Percentiles rank a stretch among this genome's conserved stretches.
Conservation (phyloP, 768 basidiomycete genomes). For the Asterophora parasitica region DNA sequence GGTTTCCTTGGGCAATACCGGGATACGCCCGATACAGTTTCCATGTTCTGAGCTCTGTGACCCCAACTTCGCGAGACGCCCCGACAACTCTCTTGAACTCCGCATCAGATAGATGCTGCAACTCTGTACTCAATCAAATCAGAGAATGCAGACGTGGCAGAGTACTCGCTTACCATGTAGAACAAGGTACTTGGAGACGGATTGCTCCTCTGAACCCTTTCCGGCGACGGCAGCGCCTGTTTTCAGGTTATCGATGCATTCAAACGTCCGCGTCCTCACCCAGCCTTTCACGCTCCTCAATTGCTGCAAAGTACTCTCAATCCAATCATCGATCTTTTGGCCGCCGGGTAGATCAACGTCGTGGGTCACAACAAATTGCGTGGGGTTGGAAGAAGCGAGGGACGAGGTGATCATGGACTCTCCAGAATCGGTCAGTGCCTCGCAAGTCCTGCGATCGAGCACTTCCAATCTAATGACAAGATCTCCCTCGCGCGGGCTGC, state of each 20-base stretch:
- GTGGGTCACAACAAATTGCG: slow-evolving; percentile 27
- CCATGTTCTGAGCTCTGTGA: slow-evolving; percentile 33
- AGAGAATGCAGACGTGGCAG: not conserved
- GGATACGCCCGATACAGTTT: slow-evolving; percentile 44
- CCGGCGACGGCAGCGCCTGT: slow-evolving; percentile 24
- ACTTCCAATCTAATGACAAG: slow-evolving; percentile 38
- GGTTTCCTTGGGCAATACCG: slow-evolving; percentile 38
- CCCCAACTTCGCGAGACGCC: slow-evolving; percentile 9
- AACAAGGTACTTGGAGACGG: slow-evolving; percentile 32
- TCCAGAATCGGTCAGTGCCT: slow-evolving; percentile 30
- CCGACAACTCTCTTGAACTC: slow-evolving; percentile 13
- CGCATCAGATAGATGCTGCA: slow-evolving; percentile 13
- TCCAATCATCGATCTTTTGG: slow-evolving; percentile 21
- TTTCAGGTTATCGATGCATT: slow-evolving; percentile 36
- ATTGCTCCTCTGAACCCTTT: slow-evolving; percentile 26
- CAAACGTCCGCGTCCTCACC: slow-evolving; percentile 35
- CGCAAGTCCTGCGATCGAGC: slow-evolving; percentile 40
- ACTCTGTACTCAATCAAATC: slow-evolving; percentile 16
- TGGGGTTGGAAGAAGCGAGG: slow-evolving; percentile 26
- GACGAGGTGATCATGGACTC: slow-evolving; percentile 27
- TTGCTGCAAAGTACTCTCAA: slow-evolving; percentile 12
- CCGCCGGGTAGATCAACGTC: slow-evolving; percentile 20
- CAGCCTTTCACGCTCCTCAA: slow-evolving; percentile 28
- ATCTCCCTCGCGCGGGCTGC: slow-evolving; percentile 38
- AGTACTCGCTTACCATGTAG: slow-evolving; percentile 33